Base-by-base conservation (phyloP, 164 flowering plant genomes). In the Liquidambar formosana region DNA sequence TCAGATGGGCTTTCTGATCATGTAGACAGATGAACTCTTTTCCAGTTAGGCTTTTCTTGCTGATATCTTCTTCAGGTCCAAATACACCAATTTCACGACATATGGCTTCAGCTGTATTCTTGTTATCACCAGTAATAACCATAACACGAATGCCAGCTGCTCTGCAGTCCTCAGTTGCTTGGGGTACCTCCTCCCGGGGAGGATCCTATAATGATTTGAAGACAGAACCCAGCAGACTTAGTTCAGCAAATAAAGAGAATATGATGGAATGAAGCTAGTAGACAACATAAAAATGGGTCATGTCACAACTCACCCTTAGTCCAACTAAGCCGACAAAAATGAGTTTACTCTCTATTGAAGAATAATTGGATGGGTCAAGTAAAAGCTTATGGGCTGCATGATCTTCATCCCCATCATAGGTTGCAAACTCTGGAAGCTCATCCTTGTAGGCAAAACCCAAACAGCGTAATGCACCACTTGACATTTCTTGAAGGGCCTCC, bases 371-470 rank as follows among this genome's bases (percentile, higher is more conserved):
- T 38, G 96, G 97, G 54, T 93, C 72, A 48, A 90, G 90, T 61
- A 95, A 75, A 64, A 85, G 94, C 69, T 78, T 61, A 75, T 95
- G 98, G 71, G 99, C 93, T 71, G 93, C 96, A 80, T 95, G 99
- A 22, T 91, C 88, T 73, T 95, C 96, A 73, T 83, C 88, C 11
- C 98, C 98, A 79, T 87, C 71, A 71, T 95, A 95, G 2, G 90
- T 80, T 12, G 79, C 77, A 79, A 95, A 95, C 54, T 88, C 97
- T 15, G 74, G 65, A 41, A 88, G 88, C 15, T 89, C 91, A 11
- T 85, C 96, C 76, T 88, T 95, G 87, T 93, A 93, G 59, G 99
- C 99, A 85, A 95, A 95, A 63, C 95, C 98, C 66, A 95, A 71
- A 76, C 97, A 92, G 14, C 99, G 90, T 63, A 95, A 74, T 51